phyloP scores from a whole-genome alignment of 352 stramenopile genomes.

The Phytophthora ramorum region DNA sequence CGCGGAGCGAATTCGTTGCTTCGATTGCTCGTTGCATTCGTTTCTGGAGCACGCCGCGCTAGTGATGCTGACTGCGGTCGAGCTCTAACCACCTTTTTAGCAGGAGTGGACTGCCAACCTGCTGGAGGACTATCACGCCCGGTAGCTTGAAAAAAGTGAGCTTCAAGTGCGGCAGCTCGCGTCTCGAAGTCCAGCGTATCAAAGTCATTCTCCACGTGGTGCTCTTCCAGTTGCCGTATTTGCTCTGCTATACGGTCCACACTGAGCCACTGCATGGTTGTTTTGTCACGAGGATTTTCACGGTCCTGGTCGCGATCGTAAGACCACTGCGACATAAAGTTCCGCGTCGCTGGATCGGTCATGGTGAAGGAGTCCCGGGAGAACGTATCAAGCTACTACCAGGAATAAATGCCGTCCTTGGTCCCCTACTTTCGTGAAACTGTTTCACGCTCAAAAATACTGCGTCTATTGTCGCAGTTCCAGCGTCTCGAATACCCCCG shows the following conservation, averaged over 20 bases:
- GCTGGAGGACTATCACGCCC: background rate
- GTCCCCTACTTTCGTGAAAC: conserved; percentile 5
- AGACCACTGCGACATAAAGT: conserved; percentile 44
- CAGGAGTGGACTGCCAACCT: background rate
- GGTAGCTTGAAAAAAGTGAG: conserved; percentile 10
- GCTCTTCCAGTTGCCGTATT: conserved; percentile 20
- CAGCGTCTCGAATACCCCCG: background rate
- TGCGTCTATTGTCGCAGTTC: background rate
- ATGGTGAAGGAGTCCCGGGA: conserved; percentile 12
- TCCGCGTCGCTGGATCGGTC: conserved; percentile 25
- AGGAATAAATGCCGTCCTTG: conserved; percentile 23
- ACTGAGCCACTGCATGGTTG: conserved; percentile 24
- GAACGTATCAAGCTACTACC: background rate
- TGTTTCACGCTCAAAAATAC: conserved; percentile 23
- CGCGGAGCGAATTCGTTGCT: background rate
- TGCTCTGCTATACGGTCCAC: conserved; percentile 34
- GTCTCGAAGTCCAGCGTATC: conserved; percentile 27
- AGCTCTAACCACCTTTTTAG: conserved; percentile 8
- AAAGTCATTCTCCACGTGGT: conserved; percentile 18
- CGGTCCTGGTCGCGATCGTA: conserved; percentile 17
- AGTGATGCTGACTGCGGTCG: conserved; percentile 32
- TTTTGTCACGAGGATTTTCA: background rate
- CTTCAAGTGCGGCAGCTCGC: conserved; percentile 21
- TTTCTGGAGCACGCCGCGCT: conserved; percentile 6
- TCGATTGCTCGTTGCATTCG: background rate